Conservation (phyloP, 1,284 basidiomycete genomes). For the Thecaphora thlaspeos region DNA sequence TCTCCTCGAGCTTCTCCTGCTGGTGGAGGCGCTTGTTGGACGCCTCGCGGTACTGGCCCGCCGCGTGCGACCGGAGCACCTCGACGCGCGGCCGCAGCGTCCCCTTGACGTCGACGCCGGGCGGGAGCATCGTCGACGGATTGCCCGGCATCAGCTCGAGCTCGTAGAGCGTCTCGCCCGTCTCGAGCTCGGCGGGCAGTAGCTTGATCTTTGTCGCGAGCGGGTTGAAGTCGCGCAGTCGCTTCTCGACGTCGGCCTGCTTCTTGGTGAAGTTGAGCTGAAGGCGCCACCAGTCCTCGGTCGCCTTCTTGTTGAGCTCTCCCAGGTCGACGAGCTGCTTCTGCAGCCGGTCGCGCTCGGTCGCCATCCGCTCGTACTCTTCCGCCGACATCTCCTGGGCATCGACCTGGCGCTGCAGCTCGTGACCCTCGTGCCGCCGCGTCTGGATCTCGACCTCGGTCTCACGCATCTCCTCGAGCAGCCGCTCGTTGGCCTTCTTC, state of each 20-base stretch:
- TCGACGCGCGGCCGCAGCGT: slow-evolving; percentile 35
- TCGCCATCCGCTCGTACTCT: slow-evolving; percentile 48
- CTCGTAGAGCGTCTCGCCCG: slow-evolving; percentile 32
- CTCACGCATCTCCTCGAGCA: slow-evolving; percentile 33
- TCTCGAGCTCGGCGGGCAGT: slow-evolving; percentile 32
- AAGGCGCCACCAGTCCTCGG: slow-evolving; percentile 39
- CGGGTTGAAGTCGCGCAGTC: slow-evolving; percentile 39
- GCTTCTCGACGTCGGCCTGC: slow-evolving; percentile 48
- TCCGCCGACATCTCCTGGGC: slow-evolving; percentile 52
- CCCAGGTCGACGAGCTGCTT: slow-evolving; percentile 39
- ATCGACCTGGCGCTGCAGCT: slow-evolving; percentile 44
- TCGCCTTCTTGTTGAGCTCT: slow-evolving; percentile 37
- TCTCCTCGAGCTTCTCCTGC: slow-evolving; percentile 41
- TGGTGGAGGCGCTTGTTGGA: slow-evolving; percentile 37
- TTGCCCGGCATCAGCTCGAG: slow-evolving; percentile 37
- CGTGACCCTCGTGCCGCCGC: slow-evolving; percentile 33
- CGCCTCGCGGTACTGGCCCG: slow-evolving; percentile 29
- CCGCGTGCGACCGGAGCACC: slow-evolving; percentile 27
- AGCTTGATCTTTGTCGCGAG: slow-evolving; percentile 38
- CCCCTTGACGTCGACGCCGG: slow-evolving; percentile 41
- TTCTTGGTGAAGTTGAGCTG: slow-evolving; percentile 48
- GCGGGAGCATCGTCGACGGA: slow-evolving; percentile 40
- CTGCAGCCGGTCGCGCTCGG: slow-evolving; percentile 41
- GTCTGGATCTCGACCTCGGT: slow-evolving; percentile 39
- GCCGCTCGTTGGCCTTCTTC: slow-evolving; percentile 39